phyloP scores from a whole-genome alignment of 2,329 filamentous ascomycete species.

The Berkeleyomyces rouxiae region DNA sequence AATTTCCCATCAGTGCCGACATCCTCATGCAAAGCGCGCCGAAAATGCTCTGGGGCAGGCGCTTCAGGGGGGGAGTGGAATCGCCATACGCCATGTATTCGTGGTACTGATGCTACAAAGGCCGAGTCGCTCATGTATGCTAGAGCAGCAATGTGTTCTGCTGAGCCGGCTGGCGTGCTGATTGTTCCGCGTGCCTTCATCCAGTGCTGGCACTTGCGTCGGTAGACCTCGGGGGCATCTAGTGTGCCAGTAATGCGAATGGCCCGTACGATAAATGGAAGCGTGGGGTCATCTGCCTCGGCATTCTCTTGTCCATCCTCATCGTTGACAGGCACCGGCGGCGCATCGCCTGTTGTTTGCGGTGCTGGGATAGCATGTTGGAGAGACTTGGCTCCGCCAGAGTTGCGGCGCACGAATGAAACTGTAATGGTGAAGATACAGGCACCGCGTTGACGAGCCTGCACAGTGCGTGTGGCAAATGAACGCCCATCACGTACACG shows the following conservation, averaged over 20 bases:
- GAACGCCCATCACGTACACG: conserved; percentile 77
- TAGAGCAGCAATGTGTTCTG: conserved; percentile 71
- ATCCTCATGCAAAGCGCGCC: conserved; percentile 5
- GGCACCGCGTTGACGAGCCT: conserved; percentile 72
- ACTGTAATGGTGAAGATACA: conserved; percentile 94
- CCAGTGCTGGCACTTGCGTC: conserved; percentile 58
- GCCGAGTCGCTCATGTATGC: conserved; percentile 88
- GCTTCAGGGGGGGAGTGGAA: conserved; percentile 38
- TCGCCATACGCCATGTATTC: conserved; percentile 66
- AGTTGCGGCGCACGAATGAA: conserved; percentile 60
- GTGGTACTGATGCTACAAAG: conserved; percentile 78
- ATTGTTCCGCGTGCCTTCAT: conserved; percentile 60
- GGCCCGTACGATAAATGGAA: conserved; percentile 31
- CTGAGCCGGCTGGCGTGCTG: conserved; percentile 52
- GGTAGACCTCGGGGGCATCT: conserved; percentile 35
- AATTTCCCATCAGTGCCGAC: conserved; percentile 18
- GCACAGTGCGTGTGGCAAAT: conserved; percentile 88
- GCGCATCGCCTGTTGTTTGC: conserved; percentile 21
- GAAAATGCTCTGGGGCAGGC: conserved; percentile 9
- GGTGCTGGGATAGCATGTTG: conserved; percentile 51
- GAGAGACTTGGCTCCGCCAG: conserved; percentile 35
- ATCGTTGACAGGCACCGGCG: conserved; percentile 22
- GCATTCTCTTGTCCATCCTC: conserved; percentile 28
- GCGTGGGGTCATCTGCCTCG: conserved; percentile 29
- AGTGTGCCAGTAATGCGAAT: conserved; percentile 25